Evolutionary conservation across 2,329 filamentous ascomycete genomes (phyloP).

Genomic region (Cytospora schulzeri): DNA sequence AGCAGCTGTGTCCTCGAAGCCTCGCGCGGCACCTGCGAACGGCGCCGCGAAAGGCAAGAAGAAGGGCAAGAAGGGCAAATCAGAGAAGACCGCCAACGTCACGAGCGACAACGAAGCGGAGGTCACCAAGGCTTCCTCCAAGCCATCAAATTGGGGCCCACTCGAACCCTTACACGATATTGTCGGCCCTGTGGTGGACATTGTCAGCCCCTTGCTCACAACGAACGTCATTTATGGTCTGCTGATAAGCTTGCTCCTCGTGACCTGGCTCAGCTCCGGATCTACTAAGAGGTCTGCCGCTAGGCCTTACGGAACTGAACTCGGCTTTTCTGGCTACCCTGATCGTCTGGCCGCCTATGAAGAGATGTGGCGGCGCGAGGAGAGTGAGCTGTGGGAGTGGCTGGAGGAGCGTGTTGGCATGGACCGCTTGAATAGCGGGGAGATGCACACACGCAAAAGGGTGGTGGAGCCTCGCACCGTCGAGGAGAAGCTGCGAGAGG

Average conservation of each 20-base stretch:
- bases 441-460: constrained; percentile 47
- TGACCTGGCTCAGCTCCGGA: constrained; percentile 72
- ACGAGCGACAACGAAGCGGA: constrained; percentile 42
- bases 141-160: constrained; percentile 67
- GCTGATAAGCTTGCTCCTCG: constrained; percentile 70
- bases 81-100: constrained; percentile 47
- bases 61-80: constrained; percentile 58
- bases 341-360: constrained; percentile 84
- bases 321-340: constrained; percentile 50
- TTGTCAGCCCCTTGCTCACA: constrained; percentile 71
- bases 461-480: constrained; percentile 57
- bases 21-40: constrained; percentile 51
- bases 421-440: constrained; percentile 55
- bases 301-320: constrained; percentile 41
- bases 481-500: constrained; percentile 60
- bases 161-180: constrained; percentile 76
- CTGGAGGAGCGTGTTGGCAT: constrained; percentile 82
- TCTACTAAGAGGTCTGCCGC: constrained; percentile 44
- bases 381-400: constrained; percentile 91
- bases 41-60: constrained; percentile 62
- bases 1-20: constrained; percentile 68
- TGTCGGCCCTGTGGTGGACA: constrained; percentile 69
- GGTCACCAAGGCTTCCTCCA: constrained; percentile 44
- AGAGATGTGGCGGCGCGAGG: constrained; percentile 86
- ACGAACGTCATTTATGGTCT: constrained; percentile 78